Percentiles rank a stretch among this genome's conserved stretches.
Conservation (phyloP, 2,329 filamentous ascomycete species). For the Periconia digitata region DNA sequence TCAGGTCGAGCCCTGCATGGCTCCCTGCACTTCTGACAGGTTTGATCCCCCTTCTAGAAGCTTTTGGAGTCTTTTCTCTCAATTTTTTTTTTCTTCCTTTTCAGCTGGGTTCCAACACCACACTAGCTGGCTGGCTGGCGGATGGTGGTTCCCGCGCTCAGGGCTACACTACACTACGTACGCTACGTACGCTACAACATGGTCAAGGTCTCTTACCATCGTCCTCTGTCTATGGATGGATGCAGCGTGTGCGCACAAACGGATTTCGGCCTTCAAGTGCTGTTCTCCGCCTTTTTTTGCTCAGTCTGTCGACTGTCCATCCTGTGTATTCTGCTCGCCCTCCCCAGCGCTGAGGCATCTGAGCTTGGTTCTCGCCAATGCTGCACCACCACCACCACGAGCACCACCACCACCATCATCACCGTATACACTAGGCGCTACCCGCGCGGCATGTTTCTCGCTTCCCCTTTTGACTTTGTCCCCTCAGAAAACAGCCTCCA, state of each 20-base stretch:
- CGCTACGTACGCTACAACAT: not conserved
- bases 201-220: not conserved
- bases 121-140: not conserved
- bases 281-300: not conserved
- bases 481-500: no score
- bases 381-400: no score
- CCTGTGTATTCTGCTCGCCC: not conserved
- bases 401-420: no score
- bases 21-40: not conserved
- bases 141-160: not conserved
- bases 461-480: not conserved
- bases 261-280: not conserved
- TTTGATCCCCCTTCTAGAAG: slow-evolving; percentile 3
- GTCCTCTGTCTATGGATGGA: no score
- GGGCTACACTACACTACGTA: not conserved
- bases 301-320: not conserved
- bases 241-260: no score
- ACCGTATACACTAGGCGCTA: no score
- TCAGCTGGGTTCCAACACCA: not conserved
- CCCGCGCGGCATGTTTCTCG: not conserved
- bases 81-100: not conserved
- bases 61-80: not conserved
- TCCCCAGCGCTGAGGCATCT: not conserved
- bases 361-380: not conserved
- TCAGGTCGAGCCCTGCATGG: not conserved